phyloP scores from a whole-genome alignment of 2,329 filamentous ascomycete genomes.

The Geoglossum cookeanum region DNA sequence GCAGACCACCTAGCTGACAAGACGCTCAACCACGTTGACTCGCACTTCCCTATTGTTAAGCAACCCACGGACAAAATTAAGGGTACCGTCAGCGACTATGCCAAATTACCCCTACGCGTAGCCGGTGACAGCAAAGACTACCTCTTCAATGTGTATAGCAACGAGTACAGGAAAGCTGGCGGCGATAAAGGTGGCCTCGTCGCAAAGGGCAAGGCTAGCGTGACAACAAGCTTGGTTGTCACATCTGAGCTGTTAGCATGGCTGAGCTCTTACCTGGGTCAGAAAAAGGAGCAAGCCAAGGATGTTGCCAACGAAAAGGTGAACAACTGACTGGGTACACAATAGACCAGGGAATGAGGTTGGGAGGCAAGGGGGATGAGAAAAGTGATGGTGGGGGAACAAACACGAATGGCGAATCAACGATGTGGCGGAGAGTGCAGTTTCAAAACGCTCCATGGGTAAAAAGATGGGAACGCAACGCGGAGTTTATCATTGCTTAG shows the following conservation, averaged over 20 bases:
- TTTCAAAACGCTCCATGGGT: too few species aligned
- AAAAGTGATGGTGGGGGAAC: too few species aligned
- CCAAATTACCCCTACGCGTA: constrained; percentile 44
- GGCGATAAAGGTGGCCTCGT: constrained; percentile 39
- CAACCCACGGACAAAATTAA: constrained; percentile 55
- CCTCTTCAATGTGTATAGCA: constrained; percentile 35
- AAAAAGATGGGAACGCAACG: too few species aligned
- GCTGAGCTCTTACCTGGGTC: constrained; percentile 37
- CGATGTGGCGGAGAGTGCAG: too few species aligned
- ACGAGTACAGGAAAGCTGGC: constrained; percentile 43
- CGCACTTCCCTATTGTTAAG: constrained; percentile 53
- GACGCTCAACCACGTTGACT: constrained; percentile 49
- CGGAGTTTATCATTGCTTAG: too few species aligned
- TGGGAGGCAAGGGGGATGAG: too few species aligned
- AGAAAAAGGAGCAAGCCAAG: constrained; percentile 43
- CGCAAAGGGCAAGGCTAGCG: constrained; percentile 48
- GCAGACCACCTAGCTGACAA: constrained; percentile 61
- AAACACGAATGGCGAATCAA: too few species aligned
- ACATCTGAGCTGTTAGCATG: constrained; percentile 44
- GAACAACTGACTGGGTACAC: constrained; percentile 11
- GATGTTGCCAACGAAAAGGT: constrained; percentile 31
- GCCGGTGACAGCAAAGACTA: constrained; percentile 42
- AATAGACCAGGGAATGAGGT: too few species aligned
- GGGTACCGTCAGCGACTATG: constrained; percentile 40
- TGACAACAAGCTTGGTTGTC: constrained; percentile 48